Base-by-base conservation (phyloP, 1,284 basidiomycete genomes). In the Blastosporella zonata region DNA sequence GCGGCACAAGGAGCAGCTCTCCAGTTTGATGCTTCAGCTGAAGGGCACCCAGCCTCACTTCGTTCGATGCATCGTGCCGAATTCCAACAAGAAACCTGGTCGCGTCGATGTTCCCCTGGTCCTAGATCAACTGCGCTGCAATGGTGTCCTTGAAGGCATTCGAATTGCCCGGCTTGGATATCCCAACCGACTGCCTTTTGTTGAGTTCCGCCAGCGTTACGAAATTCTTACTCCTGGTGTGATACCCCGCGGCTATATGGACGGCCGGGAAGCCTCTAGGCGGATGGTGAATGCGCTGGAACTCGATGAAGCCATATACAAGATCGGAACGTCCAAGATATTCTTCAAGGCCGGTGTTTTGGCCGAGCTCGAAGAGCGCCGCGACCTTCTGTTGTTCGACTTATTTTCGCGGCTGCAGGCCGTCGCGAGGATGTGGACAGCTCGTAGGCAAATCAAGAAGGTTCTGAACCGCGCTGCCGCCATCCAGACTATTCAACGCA, bases 261-360 rank as follows among this genome's bases (percentile, higher is more conserved):
- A 99, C 59, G 95, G 95, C 3, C 84, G 94, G 6, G 93, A 97
- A 66, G 93, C 95, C 1, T 96, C 91, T 58, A 75, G 89, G 37
- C 80, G 90, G n/a, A 99, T 99, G 81, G 90, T 97, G 38, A 87
- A 87, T 54, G 82, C 91, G 3, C 75, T 99, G 33, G 90, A 96
- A 47, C 79, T 99, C 17, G 93, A 97, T 65, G 82, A 86, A 47
- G 75, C 81, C 0, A 80, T 86, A 20, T 98, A 87, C 77, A 90
- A 89, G 61, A 91, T 99, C 53, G 97, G 97, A 6, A 91, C 92
- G 0, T 97, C 93, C 37, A 99, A 99, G 74, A 92, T 98, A 57
- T 99, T 99, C 73, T 99, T 99, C 84, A 99, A 98, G 67, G 95
- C 97, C 1, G 96, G 96, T 4, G 93, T 98, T 1, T 79, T 99